Percentiles rank a stretch among this genome's conserved stretches.
phyloP scores from a whole-genome alignment of 2,329 filamentous ascomycete genomes.

The Ceratocystis smalleyi region DNA sequence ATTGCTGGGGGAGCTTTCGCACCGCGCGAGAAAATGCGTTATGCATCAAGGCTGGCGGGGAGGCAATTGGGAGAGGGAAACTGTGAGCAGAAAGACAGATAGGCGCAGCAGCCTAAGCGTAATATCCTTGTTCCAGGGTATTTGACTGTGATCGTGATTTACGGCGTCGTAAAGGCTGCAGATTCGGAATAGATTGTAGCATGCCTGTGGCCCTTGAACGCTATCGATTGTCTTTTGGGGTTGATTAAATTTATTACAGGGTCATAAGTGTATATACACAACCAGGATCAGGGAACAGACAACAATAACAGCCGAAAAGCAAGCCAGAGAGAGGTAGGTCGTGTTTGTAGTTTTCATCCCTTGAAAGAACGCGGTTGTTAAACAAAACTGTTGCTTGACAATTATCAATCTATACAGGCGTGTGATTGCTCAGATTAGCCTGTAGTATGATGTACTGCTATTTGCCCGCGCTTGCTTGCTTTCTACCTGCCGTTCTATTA shows the following conservation, averaged over 20 bases:
- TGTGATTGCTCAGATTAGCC: no score
- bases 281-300: background rate
- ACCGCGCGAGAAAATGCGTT: slow-evolving; percentile 12
- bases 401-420: background rate
- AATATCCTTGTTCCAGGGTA: background rate
- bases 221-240: background rate
- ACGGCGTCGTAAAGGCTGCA: background rate
- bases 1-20: slow-evolving; percentile 12
- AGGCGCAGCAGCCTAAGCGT: background rate
- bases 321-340: background rate
- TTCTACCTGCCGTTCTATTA: background rate
- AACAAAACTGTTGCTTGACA: background rate
- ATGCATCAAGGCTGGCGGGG: slow-evolving; percentile 11
- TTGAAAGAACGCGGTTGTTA: background rate
- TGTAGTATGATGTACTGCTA: background rate
- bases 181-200: background rate
- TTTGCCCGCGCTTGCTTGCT: background rate
- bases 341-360: background rate
- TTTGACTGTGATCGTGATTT: background rate
- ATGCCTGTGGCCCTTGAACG: background rate
- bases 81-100: background rate
- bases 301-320: background rate
- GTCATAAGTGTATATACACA: slow-evolving; percentile 1
- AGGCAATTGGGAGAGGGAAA: background rate
- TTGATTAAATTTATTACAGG: background rate